Base-by-base conservation (phyloP, 306 rosid species). In the Cucumis hystrix region DNA sequence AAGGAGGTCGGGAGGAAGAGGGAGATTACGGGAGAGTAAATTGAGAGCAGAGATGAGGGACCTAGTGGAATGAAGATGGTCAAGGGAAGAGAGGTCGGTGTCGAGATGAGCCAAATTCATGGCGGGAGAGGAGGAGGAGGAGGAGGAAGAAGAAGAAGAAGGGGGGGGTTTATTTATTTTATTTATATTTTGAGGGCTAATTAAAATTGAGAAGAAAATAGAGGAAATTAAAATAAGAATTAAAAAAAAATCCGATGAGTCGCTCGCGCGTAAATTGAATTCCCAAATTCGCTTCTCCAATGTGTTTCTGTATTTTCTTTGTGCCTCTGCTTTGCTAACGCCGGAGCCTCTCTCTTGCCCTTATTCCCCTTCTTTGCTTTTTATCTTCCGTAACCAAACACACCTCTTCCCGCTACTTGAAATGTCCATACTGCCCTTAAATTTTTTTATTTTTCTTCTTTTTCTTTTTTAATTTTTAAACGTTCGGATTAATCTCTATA, bases 21-120 rank as follows among this genome's bases (percentile, higher is more conserved):
- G 98, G 82, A 92, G 96, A 74, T 92, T 88, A 49, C 99, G 97
- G 17, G 98, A 96, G 84, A 96, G 91, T 71, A 92, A 86, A 82
- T 87, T 89, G 86, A 96, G 92, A 45, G 98, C 99, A 64, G 83
- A 91, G 69, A 96, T 89, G 83, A 96, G 93, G 8, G 98, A 81
- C 80, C 85, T 92, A 79, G 92, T 80, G 76, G 84, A 79, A 79
- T 76, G 84, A 47, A 84, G 41, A 68, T 80, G 86, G 74, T 85
- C 86, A 69, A 70, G 58, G 58, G 80, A 78, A 7, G 83, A 69
- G 65, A 79, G 78, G 83, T 83, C 87, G 84, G 82, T 81, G 58
- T 87, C 87, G 41, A 90, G 87, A 86, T 84, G 92, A 81, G 95
- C 87, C 91, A 87, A 84, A 66, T 81, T 86, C 79, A 80, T 94